Conservation (phyloP, 2,329 filamentous ascomycete genomes). For the Colletotrichum theobromicola region DNA sequence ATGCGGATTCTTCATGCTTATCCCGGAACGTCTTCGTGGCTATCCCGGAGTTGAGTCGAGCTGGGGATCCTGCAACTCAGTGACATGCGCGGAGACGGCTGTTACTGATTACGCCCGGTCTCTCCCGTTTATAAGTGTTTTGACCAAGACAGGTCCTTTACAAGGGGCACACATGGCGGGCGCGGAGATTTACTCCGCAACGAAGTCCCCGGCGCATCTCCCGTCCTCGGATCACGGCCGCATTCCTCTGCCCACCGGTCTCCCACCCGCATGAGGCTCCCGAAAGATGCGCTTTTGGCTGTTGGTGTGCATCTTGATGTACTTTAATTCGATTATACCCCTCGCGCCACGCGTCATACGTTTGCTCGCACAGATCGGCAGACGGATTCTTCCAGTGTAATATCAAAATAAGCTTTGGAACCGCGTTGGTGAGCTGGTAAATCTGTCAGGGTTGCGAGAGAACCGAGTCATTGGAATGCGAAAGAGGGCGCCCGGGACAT, state of each 20-base stretch:
- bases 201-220: background rate
- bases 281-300: background rate
- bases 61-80: background rate
- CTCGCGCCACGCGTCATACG: background rate
- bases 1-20: background rate
- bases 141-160: too few relatives aligned
- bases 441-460: background rate
- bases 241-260: background rate
- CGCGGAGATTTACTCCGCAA: background rate
- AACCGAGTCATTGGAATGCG: background rate
- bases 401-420: background rate
- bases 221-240: background rate
- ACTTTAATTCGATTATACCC: background rate
- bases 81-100: background rate
- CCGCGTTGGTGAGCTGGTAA: background rate
- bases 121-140: too few relatives aligned
- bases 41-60: background rate
- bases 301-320: background rate
- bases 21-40: too few relatives aligned
- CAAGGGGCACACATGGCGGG: background rate
- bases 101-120: too few relatives aligned
- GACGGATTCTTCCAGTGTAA: too few relatives aligned
- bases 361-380: background rate
- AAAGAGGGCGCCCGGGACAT: too few relatives aligned
- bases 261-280: background rate